These are phyloP conservation scores for Heritiera littoralis DNA, from an alignment of 345 rosid species.

Conservation along the genomic window DNA sequence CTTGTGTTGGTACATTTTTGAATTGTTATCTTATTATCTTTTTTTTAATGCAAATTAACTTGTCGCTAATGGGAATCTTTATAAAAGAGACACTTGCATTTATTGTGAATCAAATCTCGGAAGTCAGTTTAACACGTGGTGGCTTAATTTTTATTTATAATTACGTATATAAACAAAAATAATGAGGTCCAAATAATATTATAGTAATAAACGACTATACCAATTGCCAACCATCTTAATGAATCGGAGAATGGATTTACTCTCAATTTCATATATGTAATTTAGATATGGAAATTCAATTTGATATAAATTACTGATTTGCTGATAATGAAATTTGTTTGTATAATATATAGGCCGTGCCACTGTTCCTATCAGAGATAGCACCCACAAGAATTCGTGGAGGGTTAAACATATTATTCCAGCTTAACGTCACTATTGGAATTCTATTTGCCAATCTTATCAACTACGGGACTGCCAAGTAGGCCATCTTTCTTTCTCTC, in stretches of 20 bases:
- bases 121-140: too few species aligned
- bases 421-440: slow-evolving; percentile 90
- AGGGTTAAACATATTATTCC: slow-evolving; percentile 86
- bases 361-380: slow-evolving; percentile 88
- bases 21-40: slow-evolving; percentile 8
- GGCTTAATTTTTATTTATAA: too few species aligned
- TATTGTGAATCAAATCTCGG: too few species aligned
- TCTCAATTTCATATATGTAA: too few species aligned
- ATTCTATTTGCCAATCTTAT: slow-evolving; percentile 86
- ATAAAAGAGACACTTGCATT: too few species aligned
- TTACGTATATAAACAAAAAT: too few species aligned
- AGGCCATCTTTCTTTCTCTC: slow-evolving; percentile 21
- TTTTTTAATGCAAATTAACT: slow-evolving; percentile 10
- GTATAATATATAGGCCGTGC: slow-evolving; percentile 63
- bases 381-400: slow-evolving; percentile 95
- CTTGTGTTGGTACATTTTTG: slow-evolving; percentile 9
- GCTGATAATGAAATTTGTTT: background rate
- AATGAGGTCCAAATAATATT: too few species aligned
- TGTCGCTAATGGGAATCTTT: background rate
- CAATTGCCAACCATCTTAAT: too few species aligned
- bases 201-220: too few species aligned
- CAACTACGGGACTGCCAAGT: slow-evolving; percentile 94
- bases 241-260: too few species aligned
- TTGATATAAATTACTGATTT: slow-evolving; percentile 10
- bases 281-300: too few species aligned